These are phyloP conservation scores for Phytophthora pinifolia DNA, from an alignment of 352 stramenopile species.

Conservation along the genomic window DNA sequence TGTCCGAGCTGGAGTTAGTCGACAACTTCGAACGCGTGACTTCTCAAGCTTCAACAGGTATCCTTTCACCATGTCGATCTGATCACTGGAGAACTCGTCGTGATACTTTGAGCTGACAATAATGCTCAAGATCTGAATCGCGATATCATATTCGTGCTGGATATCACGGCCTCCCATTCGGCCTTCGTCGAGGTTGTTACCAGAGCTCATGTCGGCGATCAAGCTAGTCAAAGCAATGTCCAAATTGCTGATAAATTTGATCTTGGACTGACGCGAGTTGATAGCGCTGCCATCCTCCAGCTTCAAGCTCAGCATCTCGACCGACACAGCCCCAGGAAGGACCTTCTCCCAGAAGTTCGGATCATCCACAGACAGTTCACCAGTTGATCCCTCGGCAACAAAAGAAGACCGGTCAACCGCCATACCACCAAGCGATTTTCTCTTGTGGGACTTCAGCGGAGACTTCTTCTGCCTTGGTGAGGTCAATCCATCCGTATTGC, in stretches of 20 bases:
- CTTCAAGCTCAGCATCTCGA: constrained; percentile 87
- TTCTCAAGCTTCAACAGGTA: constrained; percentile 82
- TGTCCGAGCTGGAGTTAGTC: constrained; percentile 35
- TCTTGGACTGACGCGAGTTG: constrained; percentile 80
- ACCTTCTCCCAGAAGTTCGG: constrained; percentile 97
- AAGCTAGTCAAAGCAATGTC: constrained; percentile 77
- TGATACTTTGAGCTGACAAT: constrained; percentile 78
- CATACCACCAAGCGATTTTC: constrained; percentile 80
- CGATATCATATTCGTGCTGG: constrained; percentile 86
- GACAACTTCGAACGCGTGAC: constrained; percentile 78
- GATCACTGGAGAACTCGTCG: constrained; percentile 80
- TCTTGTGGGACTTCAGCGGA: constrained; percentile 49
- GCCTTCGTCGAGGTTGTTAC: constrained; percentile 44
- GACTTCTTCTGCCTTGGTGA: constrained; percentile 42
- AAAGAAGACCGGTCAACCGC: constrained; percentile 90
- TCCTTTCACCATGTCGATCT: constrained; percentile 75
- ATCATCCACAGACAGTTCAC: constrained; percentile 94
- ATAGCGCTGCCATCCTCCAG: constrained; percentile 86
- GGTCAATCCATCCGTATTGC: constrained; percentile 19
- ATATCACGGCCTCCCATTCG: constrained; percentile 52
- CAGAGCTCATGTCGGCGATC: constrained; percentile 59
- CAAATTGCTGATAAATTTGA: constrained; percentile 89
- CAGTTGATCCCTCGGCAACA: constrained; percentile 88
- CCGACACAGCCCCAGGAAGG: constrained; percentile 77
- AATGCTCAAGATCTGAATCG: constrained; percentile 79